These are phyloP conservation scores for Quercus dentata DNA, from an alignment of 306 rosid genomes.

Conservation along the genomic window DNA sequence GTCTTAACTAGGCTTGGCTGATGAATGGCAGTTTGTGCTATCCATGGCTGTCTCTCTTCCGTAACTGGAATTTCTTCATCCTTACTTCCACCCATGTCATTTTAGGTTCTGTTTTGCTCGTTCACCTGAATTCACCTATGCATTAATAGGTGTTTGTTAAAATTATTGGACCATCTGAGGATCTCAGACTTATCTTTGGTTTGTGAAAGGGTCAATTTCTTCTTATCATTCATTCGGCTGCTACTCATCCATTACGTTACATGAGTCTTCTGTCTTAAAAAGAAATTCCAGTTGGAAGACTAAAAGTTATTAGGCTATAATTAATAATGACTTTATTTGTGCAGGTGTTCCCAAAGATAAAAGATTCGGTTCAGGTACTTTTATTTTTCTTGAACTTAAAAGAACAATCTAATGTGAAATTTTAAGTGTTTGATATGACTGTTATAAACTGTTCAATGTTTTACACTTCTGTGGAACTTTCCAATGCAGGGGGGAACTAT, in stretches of 20 bases:
- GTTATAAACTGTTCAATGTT: background rate
- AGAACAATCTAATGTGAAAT: background rate
- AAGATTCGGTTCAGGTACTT: conserved; percentile 70
- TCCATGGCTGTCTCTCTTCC: background rate
- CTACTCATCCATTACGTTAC: background rate
- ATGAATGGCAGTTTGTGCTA: background rate
- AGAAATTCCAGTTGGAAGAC: background rate
- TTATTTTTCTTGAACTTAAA: background rate
- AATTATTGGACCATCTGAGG: background rate
- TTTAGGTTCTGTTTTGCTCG: background rate
- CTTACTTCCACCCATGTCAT: background rate
- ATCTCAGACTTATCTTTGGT: background rate
- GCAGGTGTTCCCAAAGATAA: conserved; percentile 88
- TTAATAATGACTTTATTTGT: conserved; percentile 25
- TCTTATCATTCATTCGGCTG: no score
- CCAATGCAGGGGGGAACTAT: conserved; percentile 75
- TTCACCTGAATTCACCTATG: background rate
- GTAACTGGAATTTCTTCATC: background rate
- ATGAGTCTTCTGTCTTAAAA: background rate
- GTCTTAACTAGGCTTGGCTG: background rate
- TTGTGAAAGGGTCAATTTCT: background rate
- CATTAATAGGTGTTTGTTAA: background rate
- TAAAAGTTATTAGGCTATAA: background rate
- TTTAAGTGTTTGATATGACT: background rate
- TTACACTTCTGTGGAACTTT: conserved; percentile 18